A percentile compares a stretch with the other conserved stretches of the same genome.
Conservation (phyloP, 139 green algal genomes). For the Picochlorum costavermella region DNA sequence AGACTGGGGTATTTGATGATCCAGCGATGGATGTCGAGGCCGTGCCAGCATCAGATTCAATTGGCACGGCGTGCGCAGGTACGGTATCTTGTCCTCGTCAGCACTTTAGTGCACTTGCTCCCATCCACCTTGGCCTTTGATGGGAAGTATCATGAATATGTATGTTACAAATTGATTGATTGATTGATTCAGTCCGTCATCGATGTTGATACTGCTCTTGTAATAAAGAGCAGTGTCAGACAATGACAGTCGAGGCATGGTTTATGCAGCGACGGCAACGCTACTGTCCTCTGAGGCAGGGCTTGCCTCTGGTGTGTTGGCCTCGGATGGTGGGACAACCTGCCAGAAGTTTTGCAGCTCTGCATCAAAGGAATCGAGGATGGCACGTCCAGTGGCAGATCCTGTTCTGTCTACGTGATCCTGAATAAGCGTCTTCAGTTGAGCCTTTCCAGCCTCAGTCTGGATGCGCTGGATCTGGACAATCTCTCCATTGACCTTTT, state of each 20-base stretch:
- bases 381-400: slow-evolving; percentile 50
- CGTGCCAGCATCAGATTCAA: no score
- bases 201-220: no score
- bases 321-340: slow-evolving; percentile 86
- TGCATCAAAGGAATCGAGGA: slow-evolving; percentile 77
- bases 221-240: no score
- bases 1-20: no score
- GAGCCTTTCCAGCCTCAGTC: slow-evolving; percentile 71
- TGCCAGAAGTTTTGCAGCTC: slow-evolving; percentile 88
- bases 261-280: background rate
- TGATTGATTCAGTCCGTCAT: background rate
- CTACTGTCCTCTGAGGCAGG: background rate
- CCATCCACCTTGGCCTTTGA: no score
- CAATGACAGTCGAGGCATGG: no score
- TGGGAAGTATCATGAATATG: no score
- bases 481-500: slow-evolving; percentile 96
- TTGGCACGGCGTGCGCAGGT: no score
- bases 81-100: no score
- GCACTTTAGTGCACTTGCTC: no score
- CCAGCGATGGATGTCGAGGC: no score
- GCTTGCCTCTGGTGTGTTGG: slow-evolving; percentile 52
- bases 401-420: slow-evolving; percentile 76
- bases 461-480: slow-evolving; percentile 85
- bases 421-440: slow-evolving; percentile 77
- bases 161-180: no score